These are phyloP conservation scores for Backusella morwellensis DNA, from an alignment of 192 early-diverging fungal species.

Conservation along the genomic window DNA sequence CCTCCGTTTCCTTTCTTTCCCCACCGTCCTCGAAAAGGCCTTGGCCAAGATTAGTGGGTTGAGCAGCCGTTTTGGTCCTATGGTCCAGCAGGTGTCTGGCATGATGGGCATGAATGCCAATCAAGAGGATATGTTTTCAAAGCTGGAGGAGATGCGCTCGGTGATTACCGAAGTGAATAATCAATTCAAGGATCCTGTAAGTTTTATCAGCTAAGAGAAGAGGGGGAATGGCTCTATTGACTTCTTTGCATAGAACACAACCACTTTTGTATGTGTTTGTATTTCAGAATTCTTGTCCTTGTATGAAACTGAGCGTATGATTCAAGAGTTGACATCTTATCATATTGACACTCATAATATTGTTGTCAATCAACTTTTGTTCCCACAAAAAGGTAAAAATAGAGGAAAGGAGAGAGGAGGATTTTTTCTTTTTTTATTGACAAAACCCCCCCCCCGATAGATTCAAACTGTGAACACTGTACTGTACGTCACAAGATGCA, in stretches of 20 bases:
- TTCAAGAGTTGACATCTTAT: constrained; percentile 97
- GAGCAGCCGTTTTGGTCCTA: constrained; percentile 91
- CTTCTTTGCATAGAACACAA: constrained; percentile 67
- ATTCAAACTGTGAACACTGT: constrained; percentile 86
- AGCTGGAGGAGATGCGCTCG: constrained; percentile 94
- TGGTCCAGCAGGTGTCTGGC: constrained; percentile 87
- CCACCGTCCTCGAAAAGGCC: constrained; percentile 96
- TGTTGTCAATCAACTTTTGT: constrained; percentile 97
- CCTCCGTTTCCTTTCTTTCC: constrained; percentile 98
- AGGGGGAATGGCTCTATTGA: not conserved
- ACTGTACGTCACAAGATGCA: constrained; percentile 96
- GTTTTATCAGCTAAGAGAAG: constrained; percentile 3
- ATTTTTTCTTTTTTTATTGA: too few relatives aligned
- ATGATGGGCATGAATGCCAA: constrained; percentile 86
- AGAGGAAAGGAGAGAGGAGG: not conserved
- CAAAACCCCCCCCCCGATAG: constrained; percentile 16
- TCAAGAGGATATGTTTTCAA: constrained; percentile 93
- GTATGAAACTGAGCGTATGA: constrained; percentile 99
- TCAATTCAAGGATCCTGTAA: constrained; percentile 98
- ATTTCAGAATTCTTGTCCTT: constrained; percentile 99
- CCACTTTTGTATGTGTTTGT: constrained; percentile 99
- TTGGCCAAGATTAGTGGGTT: constrained; percentile 93
- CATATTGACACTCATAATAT: constrained; percentile 99
- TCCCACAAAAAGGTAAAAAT: constrained; percentile 75
- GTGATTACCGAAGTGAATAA: constrained; percentile 98